Evolutionary conservation across 2,329 filamentous ascomycete genomes (phyloP), one percentile per base, ranked within the genome.

Genomic region (Aspergillus luchuensis): DNA sequence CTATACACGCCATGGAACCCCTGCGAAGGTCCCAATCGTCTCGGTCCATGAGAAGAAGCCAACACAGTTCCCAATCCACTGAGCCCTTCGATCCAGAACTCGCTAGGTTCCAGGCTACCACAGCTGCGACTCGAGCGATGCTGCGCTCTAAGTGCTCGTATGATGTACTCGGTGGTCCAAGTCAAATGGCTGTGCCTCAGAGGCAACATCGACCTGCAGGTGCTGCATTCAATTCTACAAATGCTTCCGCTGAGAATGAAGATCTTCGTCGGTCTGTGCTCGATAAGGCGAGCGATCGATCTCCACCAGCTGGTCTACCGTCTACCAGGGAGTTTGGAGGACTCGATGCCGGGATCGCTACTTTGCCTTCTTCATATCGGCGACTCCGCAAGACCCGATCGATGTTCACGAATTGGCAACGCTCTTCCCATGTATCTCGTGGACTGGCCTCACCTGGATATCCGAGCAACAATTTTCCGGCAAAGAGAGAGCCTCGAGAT

Each of bases 331-430:
- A 77, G 61, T 71, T 70, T 39, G 63, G 67, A 21, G 74, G 70
- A 0, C 60, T 78, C 25, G 76, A 76, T 63, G 71, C 73, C 21
- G 69, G 71, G 7, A 72, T 77, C 48, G 70, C 75, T 33, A 78
- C 77, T 17, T 63, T 74, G 48, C 79, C 80, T 25, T 82, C 80
- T 4, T 82, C 80, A 1, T 81, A 80, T 62, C 75, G 79, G 23
- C 77, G 74, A 54, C 71, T 82, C 30, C 77, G 78, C 33, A 81
- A 79, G 63, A 73, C 80, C 7, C 79, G 76, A 60, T 82, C 80
- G n/a, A 79, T 81, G 78, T 80, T 81, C 57, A 74, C 74, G 6
- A 75, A 79, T 2, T 71, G 74, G 54, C 74, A 72, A 36, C 70
- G 73, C 33, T 62, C 71, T 15, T 68, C 72, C 4, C 68, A 67